Evolutionary conservation across 2,329 filamentous ascomycete species (phyloP).

Genomic region (Verticillium dahliae): DNA sequence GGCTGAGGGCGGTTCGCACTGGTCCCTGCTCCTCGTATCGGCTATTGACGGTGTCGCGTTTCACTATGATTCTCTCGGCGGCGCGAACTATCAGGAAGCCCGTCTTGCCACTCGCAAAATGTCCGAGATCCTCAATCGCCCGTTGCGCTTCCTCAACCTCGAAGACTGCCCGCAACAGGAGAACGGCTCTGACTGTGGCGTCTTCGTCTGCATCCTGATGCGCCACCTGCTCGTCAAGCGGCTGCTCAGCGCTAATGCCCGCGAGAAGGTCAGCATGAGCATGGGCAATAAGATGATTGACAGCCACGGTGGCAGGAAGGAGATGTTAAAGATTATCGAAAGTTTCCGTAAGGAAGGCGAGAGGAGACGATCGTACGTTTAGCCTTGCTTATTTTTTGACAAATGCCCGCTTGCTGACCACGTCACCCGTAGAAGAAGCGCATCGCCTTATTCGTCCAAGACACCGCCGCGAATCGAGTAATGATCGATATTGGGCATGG

Average conservation of each 20-base stretch:
- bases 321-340: conserved; percentile 88
- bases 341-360: conserved; percentile 81
- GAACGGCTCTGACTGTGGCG: conserved; percentile 88
- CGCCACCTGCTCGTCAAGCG: conserved; percentile 83
- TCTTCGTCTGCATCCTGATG: conserved; percentile 95
- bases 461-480: conserved; percentile 38
- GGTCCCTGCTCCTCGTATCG: conserved; percentile 87
- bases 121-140: conserved; percentile 57
- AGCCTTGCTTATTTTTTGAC: not conserved
- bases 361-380: conserved; percentile 68
- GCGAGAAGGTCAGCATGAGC: conserved; percentile 90
- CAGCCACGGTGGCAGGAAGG: conserved; percentile 71
- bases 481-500: conserved; percentile 1
- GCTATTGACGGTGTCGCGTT: conserved; percentile 87
- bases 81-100: conserved; percentile 70
- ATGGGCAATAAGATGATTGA: conserved; percentile 81
- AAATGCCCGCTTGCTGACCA: not conserved
- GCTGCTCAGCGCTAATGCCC: conserved; percentile 70
- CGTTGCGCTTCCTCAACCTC: conserved; percentile 71
- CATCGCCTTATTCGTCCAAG: conserved; percentile 26
- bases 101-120: conserved; percentile 64
- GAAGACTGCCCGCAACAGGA: conserved; percentile 84
- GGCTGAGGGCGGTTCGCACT: conserved; percentile 89
- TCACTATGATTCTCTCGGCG: conserved; percentile 86
- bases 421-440: conserved; percentile 20